Conservation (phyloP, 352 stramenopile genomes). For the Globisporangium parvum region DNA sequence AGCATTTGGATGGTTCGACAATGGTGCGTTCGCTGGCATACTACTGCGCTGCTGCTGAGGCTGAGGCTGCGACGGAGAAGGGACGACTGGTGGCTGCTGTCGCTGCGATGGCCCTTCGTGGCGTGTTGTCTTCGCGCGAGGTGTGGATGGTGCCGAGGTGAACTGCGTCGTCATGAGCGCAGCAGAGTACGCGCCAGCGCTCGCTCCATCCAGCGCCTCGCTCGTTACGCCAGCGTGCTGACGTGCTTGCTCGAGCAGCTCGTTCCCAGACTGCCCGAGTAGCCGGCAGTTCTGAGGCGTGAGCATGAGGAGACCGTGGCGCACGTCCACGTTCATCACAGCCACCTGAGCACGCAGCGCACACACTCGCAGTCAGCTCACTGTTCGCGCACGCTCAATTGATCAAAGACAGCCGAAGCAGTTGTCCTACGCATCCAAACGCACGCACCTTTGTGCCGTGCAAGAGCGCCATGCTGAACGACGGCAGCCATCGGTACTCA, state of each 20-base stretch:
- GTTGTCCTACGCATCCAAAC: neutral
- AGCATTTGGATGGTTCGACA: no score
- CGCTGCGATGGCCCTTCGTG: neutral
- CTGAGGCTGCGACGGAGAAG: no score
- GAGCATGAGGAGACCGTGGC: constrained; percentile 66
- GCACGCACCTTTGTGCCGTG: constrained; percentile 51
- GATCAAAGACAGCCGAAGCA: neutral
- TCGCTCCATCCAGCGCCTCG: neutral
- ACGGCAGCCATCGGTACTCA: constrained; percentile 50
- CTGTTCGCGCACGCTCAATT: no score
- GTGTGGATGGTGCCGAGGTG: constrained; percentile 8
- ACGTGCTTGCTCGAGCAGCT: constrained; percentile 11
- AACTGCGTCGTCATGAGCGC: constrained; percentile 45
- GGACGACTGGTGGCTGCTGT: neutral
- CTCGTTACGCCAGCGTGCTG: constrained; percentile 6
- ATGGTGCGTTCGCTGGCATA: no score
- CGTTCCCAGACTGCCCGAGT: constrained; percentile 35
- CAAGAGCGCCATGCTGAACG: constrained; percentile 44
- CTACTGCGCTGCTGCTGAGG: constrained; percentile 1
- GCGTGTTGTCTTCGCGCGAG: neutral
- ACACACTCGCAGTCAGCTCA: neutral
- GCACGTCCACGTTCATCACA: constrained; percentile 57
- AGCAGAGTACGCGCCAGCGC: constrained; percentile 44
- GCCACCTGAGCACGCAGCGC: constrained; percentile 24
- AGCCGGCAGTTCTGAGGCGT: constrained; percentile 62